Evolutionary conservation across 257 asterid genomes (phyloP), one percentile per base, ranked within the genome.

Genomic region (Nicotiana paniculata): DNA sequence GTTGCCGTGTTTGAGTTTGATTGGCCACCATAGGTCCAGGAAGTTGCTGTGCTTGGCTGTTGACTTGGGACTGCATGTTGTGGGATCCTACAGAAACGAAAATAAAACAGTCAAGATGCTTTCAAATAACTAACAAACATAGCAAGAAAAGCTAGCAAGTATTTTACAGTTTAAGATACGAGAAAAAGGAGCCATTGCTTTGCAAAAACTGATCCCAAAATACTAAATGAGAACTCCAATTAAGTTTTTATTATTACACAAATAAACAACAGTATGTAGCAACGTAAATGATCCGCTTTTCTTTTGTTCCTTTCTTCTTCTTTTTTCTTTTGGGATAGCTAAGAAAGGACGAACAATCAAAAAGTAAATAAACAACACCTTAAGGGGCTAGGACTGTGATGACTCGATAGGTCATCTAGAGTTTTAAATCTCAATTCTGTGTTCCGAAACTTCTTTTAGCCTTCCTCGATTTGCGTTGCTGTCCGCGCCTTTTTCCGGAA

Each of bases 1-100:
- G 98, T 72, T 93, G 99, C 68, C 97, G 95, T 68, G 81, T 88
- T 88, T 93, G 98, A 81, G 95, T 85, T 86, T 91, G 99, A 88
- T 90, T 91, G 77, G 89, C 79, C 77, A 83, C 90, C 85, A 91
- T 84, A 63, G 97, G 87, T 83, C 86, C 86, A 78, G 93, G 83
- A 68, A 90, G 89, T 81, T 86, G 93, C 85, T 89, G 97, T 66
- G 86, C 97, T 86, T 90, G 99, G 88, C 89, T 93, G 82, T 86
- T 97, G 32, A 96, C 84, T 88, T 94, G 98, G 80, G 98, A 83
- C 81, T 89, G 99, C 89, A 91, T 88, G 84, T 82, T 79, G 65
- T 93, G 97, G 74, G 97, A 89, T 86, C 85, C 99, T 94, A 86
- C 85, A 75, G 66, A 78, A 84, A 82, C 74, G 78, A 74, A 65